phyloP scores from a whole-genome alignment of 2,329 filamentous ascomycete species.

The Aplosporella prunicola region DNA sequence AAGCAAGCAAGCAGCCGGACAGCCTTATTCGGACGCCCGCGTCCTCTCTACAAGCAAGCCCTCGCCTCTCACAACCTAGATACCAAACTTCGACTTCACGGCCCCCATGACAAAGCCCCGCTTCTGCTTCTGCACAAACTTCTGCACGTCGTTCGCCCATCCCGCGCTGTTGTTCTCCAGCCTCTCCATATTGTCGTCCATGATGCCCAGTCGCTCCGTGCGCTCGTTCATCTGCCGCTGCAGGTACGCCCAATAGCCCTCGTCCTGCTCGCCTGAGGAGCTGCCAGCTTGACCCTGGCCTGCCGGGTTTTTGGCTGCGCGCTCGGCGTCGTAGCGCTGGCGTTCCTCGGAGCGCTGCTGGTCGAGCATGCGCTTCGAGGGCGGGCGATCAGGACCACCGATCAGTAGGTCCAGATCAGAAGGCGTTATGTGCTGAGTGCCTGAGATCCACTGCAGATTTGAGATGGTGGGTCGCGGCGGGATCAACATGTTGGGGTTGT shows the following conservation, averaged over 20 bases:
- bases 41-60: no score
- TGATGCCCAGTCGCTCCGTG: constrained; percentile 74
- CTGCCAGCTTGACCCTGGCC: constrained; percentile 16
- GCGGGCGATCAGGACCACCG: constrained; percentile 76
- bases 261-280: constrained; percentile 24
- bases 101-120: constrained; percentile 65
- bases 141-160: constrained; percentile 81
- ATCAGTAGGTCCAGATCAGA: constrained; percentile 85
- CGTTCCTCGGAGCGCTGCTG: constrained; percentile 68
- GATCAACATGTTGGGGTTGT: constrained; percentile 64
- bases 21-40: no score
- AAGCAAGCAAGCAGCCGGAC: no score
- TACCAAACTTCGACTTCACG: constrained; percentile 10
- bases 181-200: constrained; percentile 76
- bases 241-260: constrained; percentile 70
- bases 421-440: constrained; percentile 82
- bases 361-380: constrained; percentile 78
- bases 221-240: constrained; percentile 79
- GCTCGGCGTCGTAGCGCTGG: constrained; percentile 34
- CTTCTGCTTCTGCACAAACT: constrained; percentile 82
- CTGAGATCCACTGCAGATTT: constrained; percentile 92
- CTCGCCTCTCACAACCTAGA: no score
- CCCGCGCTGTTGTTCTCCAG: constrained; percentile 70
- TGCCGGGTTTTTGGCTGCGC: constrained; percentile 24
- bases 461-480: constrained; percentile 87